Conservation (phyloP, 2,329 filamentous ascomycete species). For the Scorias spongiosa region DNA sequence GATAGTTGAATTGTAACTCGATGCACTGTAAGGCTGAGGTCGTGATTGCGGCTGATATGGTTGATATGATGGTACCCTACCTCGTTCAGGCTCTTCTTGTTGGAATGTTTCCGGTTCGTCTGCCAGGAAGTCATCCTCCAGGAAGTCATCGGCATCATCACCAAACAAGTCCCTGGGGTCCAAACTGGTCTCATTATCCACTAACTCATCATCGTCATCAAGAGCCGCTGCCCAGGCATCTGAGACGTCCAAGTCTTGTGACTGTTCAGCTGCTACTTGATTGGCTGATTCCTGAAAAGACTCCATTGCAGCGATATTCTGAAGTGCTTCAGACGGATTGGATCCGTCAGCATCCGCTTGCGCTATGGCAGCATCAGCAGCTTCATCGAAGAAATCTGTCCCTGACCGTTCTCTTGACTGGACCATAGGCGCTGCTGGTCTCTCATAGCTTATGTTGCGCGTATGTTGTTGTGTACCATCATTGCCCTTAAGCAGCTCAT, state of each 20-base stretch:
- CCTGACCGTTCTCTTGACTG: background rate
- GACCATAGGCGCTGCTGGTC: background rate
- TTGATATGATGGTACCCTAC: background rate
- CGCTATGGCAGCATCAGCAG: background rate
- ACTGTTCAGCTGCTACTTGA: conserved; percentile 1
- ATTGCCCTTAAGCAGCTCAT: conserved; percentile 11
- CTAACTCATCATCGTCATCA: conserved; percentile 25
- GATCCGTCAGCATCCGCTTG: background rate
- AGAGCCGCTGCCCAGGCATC: conserved; percentile 76
- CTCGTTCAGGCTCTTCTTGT: conserved; percentile 3
- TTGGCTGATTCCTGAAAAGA: background rate
- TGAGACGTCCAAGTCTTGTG: conserved; percentile 47
- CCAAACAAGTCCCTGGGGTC: conserved; percentile 55
- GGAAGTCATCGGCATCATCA: conserved; percentile 73
- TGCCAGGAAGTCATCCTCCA: conserved; percentile 45
- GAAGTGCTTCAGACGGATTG: background rate
- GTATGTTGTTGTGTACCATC: background rate
- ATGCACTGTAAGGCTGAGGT: conserved; percentile 9
- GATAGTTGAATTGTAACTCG: conserved; percentile 8
- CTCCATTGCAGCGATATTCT: conserved; percentile 1
- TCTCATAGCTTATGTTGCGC: background rate
- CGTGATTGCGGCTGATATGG: background rate
- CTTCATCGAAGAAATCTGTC: background rate
- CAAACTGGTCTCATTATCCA: conserved; percentile 26
- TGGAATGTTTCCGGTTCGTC: conserved; percentile 2